Conservation (phyloP, 352 stramenopile species). For the Pythium phragmitis region DNA sequence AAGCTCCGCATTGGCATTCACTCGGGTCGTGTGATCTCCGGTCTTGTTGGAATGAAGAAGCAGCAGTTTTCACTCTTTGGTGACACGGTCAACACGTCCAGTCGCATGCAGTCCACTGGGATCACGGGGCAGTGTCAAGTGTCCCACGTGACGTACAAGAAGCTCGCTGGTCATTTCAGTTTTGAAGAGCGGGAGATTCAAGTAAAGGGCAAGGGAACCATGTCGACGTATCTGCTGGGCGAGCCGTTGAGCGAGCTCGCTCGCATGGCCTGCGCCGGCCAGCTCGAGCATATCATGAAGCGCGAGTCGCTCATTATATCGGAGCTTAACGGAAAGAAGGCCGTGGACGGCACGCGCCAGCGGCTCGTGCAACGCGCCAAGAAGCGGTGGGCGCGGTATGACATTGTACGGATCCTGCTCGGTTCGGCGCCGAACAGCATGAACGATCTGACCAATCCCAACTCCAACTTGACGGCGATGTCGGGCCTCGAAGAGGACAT, state of each 20-base stretch:
- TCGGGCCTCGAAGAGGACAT: slow-evolving; percentile 62
- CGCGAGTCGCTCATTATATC: slow-evolving; percentile 63
- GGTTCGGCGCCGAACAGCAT: slow-evolving; percentile 45
- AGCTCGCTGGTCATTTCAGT: slow-evolving; percentile 66
- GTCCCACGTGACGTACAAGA: slow-evolving; percentile 82
- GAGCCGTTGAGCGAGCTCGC: slow-evolving; percentile 67
- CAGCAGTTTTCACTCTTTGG: slow-evolving; percentile 93
- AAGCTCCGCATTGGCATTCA: slow-evolving; percentile 92
- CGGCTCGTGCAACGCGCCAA: slow-evolving; percentile 49
- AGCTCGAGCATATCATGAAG: slow-evolving; percentile 69
- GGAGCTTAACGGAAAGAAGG: slow-evolving; percentile 38
- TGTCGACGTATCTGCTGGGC: slow-evolving; percentile 84
- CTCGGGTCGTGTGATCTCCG: slow-evolving; percentile 85
- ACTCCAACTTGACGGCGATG: slow-evolving; percentile 34
- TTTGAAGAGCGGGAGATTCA: slow-evolving; percentile 83
- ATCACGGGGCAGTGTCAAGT: slow-evolving; percentile 77
- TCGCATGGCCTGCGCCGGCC: slow-evolving; percentile 50
- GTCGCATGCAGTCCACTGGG: slow-evolving; percentile 89
- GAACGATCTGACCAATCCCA: slow-evolving; percentile 31
- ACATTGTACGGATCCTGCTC: slow-evolving; percentile 52
- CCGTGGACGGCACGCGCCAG: slow-evolving; percentile 53
- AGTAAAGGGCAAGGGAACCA: slow-evolving; percentile 83
- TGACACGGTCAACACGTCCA: slow-evolving; percentile 90
- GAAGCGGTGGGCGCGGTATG: slow-evolving; percentile 57
- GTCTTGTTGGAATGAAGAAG: slow-evolving; percentile 91